A percentile compares a stretch with the other conserved stretches of the same genome.
Evolutionary conservation across 495 filamentous ascomycete genomes (phyloP).

Genomic region (Penicillium malachiteum): DNA sequence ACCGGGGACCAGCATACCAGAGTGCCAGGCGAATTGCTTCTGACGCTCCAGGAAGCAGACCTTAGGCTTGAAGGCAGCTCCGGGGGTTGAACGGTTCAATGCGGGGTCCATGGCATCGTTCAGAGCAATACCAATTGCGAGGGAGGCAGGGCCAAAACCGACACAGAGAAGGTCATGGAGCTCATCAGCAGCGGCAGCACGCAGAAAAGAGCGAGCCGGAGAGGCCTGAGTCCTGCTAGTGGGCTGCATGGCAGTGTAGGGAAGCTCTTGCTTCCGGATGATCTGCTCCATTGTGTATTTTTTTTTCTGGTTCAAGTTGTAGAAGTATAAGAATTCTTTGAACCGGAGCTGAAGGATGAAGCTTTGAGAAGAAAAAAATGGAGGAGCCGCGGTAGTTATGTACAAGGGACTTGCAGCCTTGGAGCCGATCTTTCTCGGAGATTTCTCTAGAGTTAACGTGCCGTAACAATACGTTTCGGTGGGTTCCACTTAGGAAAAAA

Average conservation of each 20-base stretch:
- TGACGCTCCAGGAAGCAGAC: slow-evolving; percentile 87
- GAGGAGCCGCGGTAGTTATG: slow-evolving; percentile 12
- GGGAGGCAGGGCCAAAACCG: slow-evolving; percentile 89
- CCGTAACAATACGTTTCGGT: slow-evolving; percentile 15
- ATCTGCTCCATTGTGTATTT: slow-evolving; percentile 22
- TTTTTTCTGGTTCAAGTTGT: slow-evolving; percentile 1
- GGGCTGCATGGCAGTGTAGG: slow-evolving; percentile 15
- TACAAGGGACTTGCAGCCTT: slow-evolving; percentile 4
- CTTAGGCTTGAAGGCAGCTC: slow-evolving; percentile 51
- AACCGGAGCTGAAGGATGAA: background rate
- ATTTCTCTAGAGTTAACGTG: slow-evolving; percentile 12
- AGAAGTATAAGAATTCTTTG: slow-evolving; percentile 8
- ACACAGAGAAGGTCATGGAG: slow-evolving; percentile 84
- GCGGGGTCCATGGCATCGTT: slow-evolving; percentile 62
- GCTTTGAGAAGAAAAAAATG: background rate
- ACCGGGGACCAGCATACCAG: slow-evolving; percentile 90
- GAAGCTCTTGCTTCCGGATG: slow-evolving; percentile 22
- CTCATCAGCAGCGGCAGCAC: slow-evolving; percentile 46
- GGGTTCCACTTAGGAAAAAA: slow-evolving; percentile 8
- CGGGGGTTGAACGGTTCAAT: slow-evolving; percentile 25
- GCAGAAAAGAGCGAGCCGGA: slow-evolving; percentile 21
- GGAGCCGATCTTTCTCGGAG: slow-evolving; percentile 12
- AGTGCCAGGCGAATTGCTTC: slow-evolving; percentile 82
- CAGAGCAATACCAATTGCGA: slow-evolving; percentile 88
- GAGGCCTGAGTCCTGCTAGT: slow-evolving; percentile 15